Base-by-base conservation (phyloP, 345 rosid species). In the Melaleuca quinquenervia region DNA sequence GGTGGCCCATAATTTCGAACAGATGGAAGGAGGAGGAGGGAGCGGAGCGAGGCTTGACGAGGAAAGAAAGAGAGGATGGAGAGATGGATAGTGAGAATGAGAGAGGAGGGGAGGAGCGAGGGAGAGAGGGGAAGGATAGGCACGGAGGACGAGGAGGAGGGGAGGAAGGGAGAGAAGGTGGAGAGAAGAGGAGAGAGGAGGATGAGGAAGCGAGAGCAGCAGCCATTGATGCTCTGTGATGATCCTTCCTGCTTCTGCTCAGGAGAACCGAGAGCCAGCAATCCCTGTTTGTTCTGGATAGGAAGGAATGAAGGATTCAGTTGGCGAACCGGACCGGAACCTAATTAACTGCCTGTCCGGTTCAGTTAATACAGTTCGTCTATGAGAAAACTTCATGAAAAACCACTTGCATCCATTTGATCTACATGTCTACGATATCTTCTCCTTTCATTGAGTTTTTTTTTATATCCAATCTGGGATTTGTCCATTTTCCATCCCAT, bases 211-310 rank as follows among this genome's bases (percentile, higher is more conserved):
- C 82, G 60, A 92, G 89, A 87, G 91, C 86, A 85, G 96, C 96
- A 85, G 96, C 96, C 96, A 94, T 92, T 88, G 91, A 80, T 82
- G 8, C 22, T 64, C 16, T 32, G n/a, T 58, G 70, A 58, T 58
- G 2, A 13, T 51, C 18, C 36, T 32, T 58, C 12, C 80, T 32
- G 80, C 80, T 18, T 70, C 24, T 36, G 80, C 80, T 8, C 4
- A 0, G 80, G 80, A 36, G 48, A 70, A 0, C 18, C 36, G 13
- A 44, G 80, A 70, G 48, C 80, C 80, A 70, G 80, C 80, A 20
- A 14, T 70, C 36, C 36, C 0, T 18, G 80, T 20, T 70, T 9
- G 48, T 1, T 70, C 13, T 70, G 48, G 80, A 70, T 36, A 70
- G 80, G 78, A 0, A 70, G 48, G 76, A 64, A 14, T 27, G 41